Evolutionary conservation across 2,329 filamentous ascomycete species (phyloP), one percentile per base, ranked within the genome.

Genomic region (Pyrenophora teres): DNA sequence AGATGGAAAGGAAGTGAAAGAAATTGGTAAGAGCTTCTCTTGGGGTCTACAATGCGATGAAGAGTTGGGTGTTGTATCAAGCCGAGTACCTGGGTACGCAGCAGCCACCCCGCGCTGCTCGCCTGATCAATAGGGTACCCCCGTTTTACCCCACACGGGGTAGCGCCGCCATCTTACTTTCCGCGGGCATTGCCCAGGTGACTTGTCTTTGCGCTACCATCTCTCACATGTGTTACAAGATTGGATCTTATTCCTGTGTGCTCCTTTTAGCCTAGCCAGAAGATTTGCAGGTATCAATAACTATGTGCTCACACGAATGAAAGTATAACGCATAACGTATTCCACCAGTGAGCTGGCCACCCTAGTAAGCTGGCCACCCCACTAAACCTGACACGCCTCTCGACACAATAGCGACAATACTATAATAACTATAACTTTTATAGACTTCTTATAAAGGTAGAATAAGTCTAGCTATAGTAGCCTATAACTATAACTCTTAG

Each of bases 141-240:
- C 36, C 45, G 32, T 16, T 13, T 41, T 41, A 47, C 47, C 41
- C 40, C 41, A 40, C 27, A 21, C 23, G 36, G 25, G 31, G 48
- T 38, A 42, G 42, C 23, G 23, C 16, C 36, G 12, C 9, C 27
- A 13, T 12, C 9, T 30, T 25, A 8, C 23, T 25, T 25, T 6
- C 6, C 4, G 18, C 35, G 36, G 41, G 41, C 36, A 40, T 40
- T 50, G 16, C 21, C 35, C 30, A 27, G 25, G 33, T 13, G 15
- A 15, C 18, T 13, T 16, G 15, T 36, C 21, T 15, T 30, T 30
- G 19, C 23, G 6, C 6, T 25, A 9, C 23, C 23, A 25, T 25
- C 23, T 25, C 6, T 6, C 23, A 25, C 6, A 25, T 7, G 21
- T 23, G 23, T 25, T 7, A 25, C 6, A 25, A 15, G 15, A 15